Conservation (phyloP, 2,329 filamentous ascomycete species). For the Phialophora chinensis region DNA sequence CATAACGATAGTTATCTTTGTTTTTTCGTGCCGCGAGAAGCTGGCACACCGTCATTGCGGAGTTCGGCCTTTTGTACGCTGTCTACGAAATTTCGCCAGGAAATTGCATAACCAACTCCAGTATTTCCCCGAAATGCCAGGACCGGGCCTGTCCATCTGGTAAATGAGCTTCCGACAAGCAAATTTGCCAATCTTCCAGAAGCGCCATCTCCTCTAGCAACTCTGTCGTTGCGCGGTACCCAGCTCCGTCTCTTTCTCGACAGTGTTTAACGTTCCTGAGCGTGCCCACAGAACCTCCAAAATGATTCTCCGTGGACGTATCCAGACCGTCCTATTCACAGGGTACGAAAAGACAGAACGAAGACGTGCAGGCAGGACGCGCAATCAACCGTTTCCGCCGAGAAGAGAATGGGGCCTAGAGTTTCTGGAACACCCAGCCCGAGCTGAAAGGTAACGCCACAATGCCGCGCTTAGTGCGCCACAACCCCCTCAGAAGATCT, state of each 20-base stretch:
- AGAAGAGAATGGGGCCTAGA: background rate
- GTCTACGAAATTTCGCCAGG: conserved; percentile 10
- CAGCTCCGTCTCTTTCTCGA: background rate
- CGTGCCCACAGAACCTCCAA: background rate
- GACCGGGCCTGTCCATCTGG: conserved; percentile 15
- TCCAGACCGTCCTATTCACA: background rate
- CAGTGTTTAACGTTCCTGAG: background rate
- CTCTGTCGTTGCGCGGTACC: background rate
- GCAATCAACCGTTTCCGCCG: conserved; percentile 1
- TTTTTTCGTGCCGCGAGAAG: background rate
- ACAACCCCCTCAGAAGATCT: background rate
- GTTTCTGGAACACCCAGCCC: background rate
- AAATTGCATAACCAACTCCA: conserved; percentile 15
- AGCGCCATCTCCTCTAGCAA: conserved; percentile 7
- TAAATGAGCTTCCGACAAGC: conserved; percentile 6
- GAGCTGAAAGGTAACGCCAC: background rate
- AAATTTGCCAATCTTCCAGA: conserved; percentile 19
- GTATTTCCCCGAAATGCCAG: conserved; percentile 11
- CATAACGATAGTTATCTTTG: background rate
- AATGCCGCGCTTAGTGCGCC: background rate
- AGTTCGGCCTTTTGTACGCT: background rate
- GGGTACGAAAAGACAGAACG: background rate
- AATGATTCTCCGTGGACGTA: background rate
- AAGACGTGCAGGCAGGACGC: background rate
- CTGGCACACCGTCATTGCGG: background rate